Percentiles rank a stretch among this genome's conserved stretches.
Conservation (phyloP, 257 asterid genomes). For the Nicotiana undulata region DNA sequence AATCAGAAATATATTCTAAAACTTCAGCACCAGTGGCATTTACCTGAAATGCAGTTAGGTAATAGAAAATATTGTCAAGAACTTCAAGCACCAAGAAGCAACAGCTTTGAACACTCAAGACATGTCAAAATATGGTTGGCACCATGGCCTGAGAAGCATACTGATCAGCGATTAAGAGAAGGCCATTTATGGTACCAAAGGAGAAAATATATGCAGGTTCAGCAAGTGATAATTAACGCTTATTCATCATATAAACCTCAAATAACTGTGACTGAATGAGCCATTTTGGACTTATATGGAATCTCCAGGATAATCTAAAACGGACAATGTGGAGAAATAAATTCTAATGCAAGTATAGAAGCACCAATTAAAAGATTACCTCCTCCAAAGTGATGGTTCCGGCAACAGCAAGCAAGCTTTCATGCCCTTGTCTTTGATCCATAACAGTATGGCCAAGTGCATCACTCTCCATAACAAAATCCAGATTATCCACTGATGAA, state of each 20-base stretch:
- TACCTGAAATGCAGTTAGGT: constrained; percentile 40
- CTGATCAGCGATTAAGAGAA: not conserved
- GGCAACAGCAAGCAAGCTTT: constrained; percentile 82
- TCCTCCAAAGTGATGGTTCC: constrained; percentile 93
- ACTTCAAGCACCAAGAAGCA: constrained; percentile 2
- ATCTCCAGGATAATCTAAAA: not conserved
- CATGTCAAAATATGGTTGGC: not conserved
- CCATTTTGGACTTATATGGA: not conserved
- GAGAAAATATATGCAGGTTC: not conserved
- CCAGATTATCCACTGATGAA: constrained; percentile 95
- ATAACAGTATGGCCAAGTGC: constrained; percentile 93
- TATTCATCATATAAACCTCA: not conserved
- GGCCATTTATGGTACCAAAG: not conserved
- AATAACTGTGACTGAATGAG: not conserved
- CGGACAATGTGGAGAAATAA: constrained; percentile 4
- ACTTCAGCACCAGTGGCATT: constrained; percentile 88
- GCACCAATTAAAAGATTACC: constrained; percentile 32
- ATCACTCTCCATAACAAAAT: constrained; percentile 95
- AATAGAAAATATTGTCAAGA: not conserved
- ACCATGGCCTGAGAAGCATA: not conserved
- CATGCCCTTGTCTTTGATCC: constrained; percentile 99
- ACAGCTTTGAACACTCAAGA: not conserved
- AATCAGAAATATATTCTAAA: constrained; percentile 90
- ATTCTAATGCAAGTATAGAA: constrained; percentile 12
- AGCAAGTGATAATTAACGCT: not conserved